These are phyloP conservation scores for Taiozyma sp. DNA, from an alignment of 1,139 yeast species.

Conservation along the genomic window DNA sequence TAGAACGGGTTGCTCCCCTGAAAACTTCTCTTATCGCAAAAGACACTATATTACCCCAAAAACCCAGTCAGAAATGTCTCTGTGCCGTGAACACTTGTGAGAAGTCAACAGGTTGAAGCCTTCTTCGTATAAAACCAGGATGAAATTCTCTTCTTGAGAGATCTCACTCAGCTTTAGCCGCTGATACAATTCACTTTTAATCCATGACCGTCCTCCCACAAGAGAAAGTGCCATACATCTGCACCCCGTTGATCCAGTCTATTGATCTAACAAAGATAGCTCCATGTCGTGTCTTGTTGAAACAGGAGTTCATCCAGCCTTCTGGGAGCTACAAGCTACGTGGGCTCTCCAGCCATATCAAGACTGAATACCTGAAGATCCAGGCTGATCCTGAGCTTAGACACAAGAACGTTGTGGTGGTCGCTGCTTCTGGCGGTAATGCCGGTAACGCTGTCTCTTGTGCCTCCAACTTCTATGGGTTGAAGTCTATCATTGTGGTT, in stretches of 20 bases:
- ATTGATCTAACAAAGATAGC: slow-evolving; percentile 29
- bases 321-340: slow-evolving; percentile 70
- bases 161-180: neutral
- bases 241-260: slow-evolving; percentile 41
- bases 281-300: slow-evolving; percentile 48
- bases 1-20: neutral
- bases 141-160: neutral
- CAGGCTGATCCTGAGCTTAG: neutral
- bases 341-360: slow-evolving; percentile 52
- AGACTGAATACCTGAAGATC: slow-evolving; percentile 15
- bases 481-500: slow-evolving; percentile 62
- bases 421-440: slow-evolving; percentile 71
- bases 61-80: neutral
- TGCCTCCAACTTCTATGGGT: slow-evolving; percentile 41
- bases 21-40: neutral
- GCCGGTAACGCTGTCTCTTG: slow-evolving; percentile 77
- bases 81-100: neutral
- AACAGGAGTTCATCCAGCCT: slow-evolving; percentile 66
- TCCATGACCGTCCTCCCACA: slow-evolving; percentile 9
- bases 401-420: slow-evolving; percentile 39
- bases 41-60: neutral
- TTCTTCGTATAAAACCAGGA: neutral
- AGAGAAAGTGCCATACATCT: slow-evolving; percentile 30
- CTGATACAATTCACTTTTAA: neutral
- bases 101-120: neutral